Evolutionary conservation across 139 green algal species (phyloP).

Genomic region (Chara braunii): DNA sequence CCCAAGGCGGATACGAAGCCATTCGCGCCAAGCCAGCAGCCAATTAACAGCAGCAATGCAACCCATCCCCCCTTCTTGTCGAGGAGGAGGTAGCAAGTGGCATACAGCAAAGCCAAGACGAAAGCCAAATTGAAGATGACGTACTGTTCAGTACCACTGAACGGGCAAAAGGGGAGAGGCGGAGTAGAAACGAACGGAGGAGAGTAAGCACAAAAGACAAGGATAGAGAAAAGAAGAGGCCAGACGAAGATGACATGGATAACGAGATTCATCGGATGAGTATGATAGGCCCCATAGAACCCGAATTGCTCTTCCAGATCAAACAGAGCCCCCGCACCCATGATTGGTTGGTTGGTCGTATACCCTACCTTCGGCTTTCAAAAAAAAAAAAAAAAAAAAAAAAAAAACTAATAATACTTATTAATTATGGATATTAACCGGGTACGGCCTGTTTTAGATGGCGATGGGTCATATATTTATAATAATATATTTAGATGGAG

Average conservation of each 20-base stretch:
- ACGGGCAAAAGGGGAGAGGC: background rate
- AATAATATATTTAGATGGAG: too few relatives aligned
- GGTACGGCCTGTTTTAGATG: too few relatives aligned
- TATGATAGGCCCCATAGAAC: slow-evolving; percentile 37
- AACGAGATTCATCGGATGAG: slow-evolving; percentile 16
- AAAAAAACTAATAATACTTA: too few relatives aligned
- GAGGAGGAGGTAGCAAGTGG: slow-evolving; percentile 24
- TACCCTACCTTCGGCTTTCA: too few relatives aligned
- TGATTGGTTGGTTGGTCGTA: too few relatives aligned
- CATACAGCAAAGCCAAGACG: slow-evolving; percentile 18
- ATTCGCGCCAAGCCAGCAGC: slow-evolving; percentile 6
- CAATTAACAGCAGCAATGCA: slow-evolving; percentile 8
- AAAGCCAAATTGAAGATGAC: slow-evolving; percentile 16
- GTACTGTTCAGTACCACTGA: slow-evolving; percentile 6
- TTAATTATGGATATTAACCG: too few relatives aligned
- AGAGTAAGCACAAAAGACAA: slow-evolving; percentile 25
- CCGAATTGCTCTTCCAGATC: slow-evolving; percentile 35
- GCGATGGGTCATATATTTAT: too few relatives aligned
- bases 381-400: too few relatives aligned
- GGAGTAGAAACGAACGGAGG: slow-evolving; percentile 10
- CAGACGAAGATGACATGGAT: slow-evolving; percentile 42
- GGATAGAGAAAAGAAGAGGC: slow-evolving; percentile 38
- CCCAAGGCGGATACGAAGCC: slow-evolving; percentile 7
- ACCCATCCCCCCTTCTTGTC: slow-evolving; percentile 9
- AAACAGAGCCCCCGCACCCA: background rate